Evolutionary conservation across 1,284 basidiomycete species (phyloP).

Genomic region (Ceratobasidium sp.): DNA sequence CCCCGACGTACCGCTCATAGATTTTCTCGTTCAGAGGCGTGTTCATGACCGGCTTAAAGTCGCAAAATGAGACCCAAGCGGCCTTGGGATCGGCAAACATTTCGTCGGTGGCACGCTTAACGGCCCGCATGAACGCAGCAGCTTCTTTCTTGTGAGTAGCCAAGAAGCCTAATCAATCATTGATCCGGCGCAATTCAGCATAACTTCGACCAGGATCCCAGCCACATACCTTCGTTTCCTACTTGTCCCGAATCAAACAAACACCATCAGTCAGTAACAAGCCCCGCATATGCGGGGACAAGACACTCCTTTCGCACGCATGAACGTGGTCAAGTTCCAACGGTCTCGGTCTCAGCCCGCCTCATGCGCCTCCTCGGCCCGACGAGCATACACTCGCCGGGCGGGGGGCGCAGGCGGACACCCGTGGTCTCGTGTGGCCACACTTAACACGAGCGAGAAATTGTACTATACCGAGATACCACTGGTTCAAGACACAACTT

Average conservation of each 20-base stretch:
- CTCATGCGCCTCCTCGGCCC: constrained; percentile 30
- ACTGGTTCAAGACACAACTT: constrained; percentile 27
- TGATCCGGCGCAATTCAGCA: neutral
- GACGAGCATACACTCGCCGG: neutral
- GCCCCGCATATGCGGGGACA: constrained; percentile 25
- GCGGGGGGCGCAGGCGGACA: constrained; percentile 37
- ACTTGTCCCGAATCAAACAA: constrained; percentile 3
- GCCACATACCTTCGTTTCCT: constrained; percentile 34
- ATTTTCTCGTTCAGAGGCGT: constrained; percentile 51
- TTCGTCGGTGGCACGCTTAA: constrained; percentile 55
- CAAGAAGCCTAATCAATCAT: constrained; percentile 48
- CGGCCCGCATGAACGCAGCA: constrained; percentile 54
- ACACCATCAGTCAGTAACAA: constrained; percentile 12
- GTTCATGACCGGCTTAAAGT: constrained; percentile 53
- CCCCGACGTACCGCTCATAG: constrained; percentile 50
- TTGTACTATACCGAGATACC: constrained; percentile 35
- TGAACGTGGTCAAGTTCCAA: constrained; percentile 42
- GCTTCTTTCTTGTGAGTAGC: constrained; percentile 52
- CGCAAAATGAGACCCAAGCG: constrained; percentile 54
- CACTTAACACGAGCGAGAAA: constrained; percentile 34
- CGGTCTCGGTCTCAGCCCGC: constrained; percentile 39
- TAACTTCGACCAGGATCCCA: neutral
- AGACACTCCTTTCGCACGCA: constrained; percentile 41
- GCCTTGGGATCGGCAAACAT: constrained; percentile 51
- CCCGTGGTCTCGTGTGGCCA: constrained; percentile 38